These are phyloP conservation scores for Musa balbisiana DNA, from an alignment of 202 grass and related monocot species.

Conservation along the genomic window DNA sequence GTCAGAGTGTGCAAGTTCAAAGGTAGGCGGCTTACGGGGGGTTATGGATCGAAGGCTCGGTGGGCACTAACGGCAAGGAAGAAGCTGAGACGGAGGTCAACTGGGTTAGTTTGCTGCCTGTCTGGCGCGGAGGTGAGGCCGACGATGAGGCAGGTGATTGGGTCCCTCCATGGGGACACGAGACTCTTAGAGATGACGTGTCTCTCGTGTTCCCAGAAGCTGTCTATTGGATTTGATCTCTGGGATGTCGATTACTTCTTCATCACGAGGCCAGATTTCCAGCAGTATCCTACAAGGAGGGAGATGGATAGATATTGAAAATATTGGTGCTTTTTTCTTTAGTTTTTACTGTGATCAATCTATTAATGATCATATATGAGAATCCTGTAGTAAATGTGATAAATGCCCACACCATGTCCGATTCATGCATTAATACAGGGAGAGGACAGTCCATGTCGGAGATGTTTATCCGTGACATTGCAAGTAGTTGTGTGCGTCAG, in stretches of 20 bases:
- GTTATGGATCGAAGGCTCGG: not conserved
- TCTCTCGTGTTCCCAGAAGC: not conserved
- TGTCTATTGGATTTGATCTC: not conserved
- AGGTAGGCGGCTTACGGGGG: not conserved
- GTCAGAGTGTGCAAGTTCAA: not conserved
- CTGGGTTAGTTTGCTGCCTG: not conserved
- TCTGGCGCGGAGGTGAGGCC: not conserved
- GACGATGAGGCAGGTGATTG: not conserved
- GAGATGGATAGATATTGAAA: too few species aligned
- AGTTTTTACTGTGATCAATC: not conserved
- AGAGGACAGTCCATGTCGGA: too few species aligned
- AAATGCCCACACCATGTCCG: too few species aligned
- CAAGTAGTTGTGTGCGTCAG: too few species aligned
- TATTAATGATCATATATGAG: too few species aligned
- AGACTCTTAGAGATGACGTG: not conserved
- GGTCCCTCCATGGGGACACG: not conserved
- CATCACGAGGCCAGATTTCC: too few species aligned
- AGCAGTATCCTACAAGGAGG: too few species aligned
- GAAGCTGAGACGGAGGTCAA: not conserved
- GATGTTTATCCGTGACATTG: too few species aligned
- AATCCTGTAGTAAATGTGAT: too few species aligned
- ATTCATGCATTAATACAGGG: too few species aligned
- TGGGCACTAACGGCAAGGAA: not conserved
- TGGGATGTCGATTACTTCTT: not conserved
- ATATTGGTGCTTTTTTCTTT: not conserved